Evolutionary conservation across 768 basidiomycete genomes (phyloP).

Genomic region (Pulveroboletus ravenelii): DNA sequence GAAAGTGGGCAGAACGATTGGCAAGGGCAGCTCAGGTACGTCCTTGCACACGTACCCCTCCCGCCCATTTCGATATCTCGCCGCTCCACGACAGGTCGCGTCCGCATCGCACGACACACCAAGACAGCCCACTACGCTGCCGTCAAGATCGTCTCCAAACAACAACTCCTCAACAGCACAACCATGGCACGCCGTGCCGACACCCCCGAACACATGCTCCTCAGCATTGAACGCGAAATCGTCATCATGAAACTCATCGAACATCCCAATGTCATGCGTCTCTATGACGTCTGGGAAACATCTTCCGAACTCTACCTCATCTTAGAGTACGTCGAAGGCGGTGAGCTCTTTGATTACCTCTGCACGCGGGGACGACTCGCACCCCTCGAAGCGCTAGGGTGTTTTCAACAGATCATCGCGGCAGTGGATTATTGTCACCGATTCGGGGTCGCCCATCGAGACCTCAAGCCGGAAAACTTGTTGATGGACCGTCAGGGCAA

Average conservation of each 20-base stretch:
- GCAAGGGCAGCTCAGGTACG: conserved; percentile 74
- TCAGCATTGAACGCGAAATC: conserved; percentile 88
- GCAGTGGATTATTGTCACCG: conserved; percentile 90
- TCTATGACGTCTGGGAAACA: conserved; percentile 98
- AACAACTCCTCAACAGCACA: conserved; percentile 57
- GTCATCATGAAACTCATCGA: conserved; percentile 97
- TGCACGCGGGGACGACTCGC: conserved; percentile 73
- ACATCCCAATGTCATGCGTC: conserved; percentile 89
- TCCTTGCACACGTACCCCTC: neutral
- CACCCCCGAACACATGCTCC: conserved; percentile 69
- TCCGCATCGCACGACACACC: conserved; percentile 84
- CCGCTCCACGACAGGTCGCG: conserved; percentile 56
- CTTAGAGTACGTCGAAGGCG: conserved; percentile 91
- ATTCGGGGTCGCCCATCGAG: conserved; percentile 93
- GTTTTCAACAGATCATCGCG: conserved; percentile 91
- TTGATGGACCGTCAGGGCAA: conserved; percentile 78
- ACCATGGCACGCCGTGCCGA: conserved; percentile 53
- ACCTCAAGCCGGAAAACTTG: conserved; percentile 92
- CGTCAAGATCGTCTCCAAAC: conserved; percentile 90
- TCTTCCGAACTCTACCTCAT: conserved; percentile 84
- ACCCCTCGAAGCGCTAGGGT: conserved; percentile 67
- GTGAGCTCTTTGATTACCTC: conserved; percentile 92
- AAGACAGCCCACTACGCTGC: conserved; percentile 87
- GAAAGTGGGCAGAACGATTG: conserved; percentile 83
- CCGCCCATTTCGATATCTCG: neutral